A percentile compares a stretch with the other conserved stretches of the same genome.
Evolutionary conservation across 108 stramenopile genomes (phyloP).

Genomic region (Bacterosira constricta): DNA sequence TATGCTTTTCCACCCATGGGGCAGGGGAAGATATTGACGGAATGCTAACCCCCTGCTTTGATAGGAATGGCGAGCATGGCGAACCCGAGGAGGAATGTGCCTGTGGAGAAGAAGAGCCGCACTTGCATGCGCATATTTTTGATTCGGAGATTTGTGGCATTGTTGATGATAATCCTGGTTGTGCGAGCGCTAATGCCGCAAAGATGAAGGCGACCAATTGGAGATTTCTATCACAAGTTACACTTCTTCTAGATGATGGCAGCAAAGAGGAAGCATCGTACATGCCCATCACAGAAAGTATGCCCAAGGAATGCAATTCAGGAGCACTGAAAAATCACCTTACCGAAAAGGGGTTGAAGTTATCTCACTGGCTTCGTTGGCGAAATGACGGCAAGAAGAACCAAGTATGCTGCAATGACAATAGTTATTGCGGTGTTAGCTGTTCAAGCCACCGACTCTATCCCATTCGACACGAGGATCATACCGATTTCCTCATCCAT

Average conservation of each 20-base stretch:
- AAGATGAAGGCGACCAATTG: constrained; percentile 11
- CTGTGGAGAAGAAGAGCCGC: constrained; percentile 56
- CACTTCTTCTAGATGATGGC: constrained; percentile 16
- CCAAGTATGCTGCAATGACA: not conserved
- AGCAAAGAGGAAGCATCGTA: not conserved
- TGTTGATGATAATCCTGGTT: constrained; percentile 1
- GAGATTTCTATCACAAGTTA: constrained; percentile 31
- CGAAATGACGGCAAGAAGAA: not conserved
- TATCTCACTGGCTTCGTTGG: constrained; percentile 2
- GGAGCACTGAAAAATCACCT: constrained; percentile 13
- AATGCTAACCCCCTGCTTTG: constrained; percentile 63
- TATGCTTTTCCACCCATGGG: constrained; percentile 62
- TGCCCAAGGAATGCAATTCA: constrained; percentile 44
- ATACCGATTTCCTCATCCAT: constrained; percentile 50
- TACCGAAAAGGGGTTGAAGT: constrained; percentile 18
- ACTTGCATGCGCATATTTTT: constrained; percentile 61
- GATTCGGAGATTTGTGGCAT: constrained; percentile 29
- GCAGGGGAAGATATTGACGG: constrained; percentile 32
- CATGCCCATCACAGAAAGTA: constrained; percentile 28
- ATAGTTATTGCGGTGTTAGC: not conserved
- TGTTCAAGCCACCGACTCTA: constrained; percentile 19
- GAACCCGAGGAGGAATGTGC: constrained; percentile 59
- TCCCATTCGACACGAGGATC: constrained; percentile 53
- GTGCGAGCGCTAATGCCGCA: not conserved
- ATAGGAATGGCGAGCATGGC: constrained; percentile 55